Conservation (phyloP, 176 grass and related monocot species). For the Cenchrus americanus region DNA sequence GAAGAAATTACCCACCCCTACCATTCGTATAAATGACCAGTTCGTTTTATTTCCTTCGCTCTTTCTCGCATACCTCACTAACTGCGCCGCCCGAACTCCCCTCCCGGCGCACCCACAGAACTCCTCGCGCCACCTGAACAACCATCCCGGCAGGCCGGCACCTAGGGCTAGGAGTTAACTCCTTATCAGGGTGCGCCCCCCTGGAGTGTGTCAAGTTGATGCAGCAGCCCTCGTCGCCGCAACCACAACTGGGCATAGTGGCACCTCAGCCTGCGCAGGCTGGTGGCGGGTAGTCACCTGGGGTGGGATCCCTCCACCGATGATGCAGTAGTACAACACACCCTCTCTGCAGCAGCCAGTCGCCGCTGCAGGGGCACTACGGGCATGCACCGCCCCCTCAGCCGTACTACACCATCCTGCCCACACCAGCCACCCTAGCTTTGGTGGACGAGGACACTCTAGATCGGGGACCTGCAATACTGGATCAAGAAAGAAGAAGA, state of each 20-base stretch:
- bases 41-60: too few species aligned
- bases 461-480: conserved; percentile 93
- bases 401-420: conserved; percentile 57
- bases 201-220: conserved; percentile 18
- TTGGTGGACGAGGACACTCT: conserved; percentile 84
- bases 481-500: conserved; percentile 70
- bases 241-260: conserved; percentile 57
- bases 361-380: conserved; percentile 55
- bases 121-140: too few species aligned
- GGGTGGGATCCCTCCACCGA: conserved; percentile 76
- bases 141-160: too few species aligned
- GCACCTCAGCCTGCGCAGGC: conserved; percentile 17
- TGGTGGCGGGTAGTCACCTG: conserved; percentile 58
- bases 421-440: conserved; percentile 19
- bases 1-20: too few species aligned
- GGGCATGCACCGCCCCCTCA: conserved; percentile 53
- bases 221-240: conserved; percentile 53
- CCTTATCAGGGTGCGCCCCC: too few species aligned
- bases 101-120: too few species aligned
- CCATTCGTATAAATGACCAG: too few species aligned
- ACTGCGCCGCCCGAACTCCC: too few species aligned
- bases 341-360: conserved; percentile 79
- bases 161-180: too few species aligned
- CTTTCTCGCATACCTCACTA: too few species aligned
- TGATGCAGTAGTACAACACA: conserved; percentile 58